phyloP scores from a whole-genome alignment of 805 yeast genomes.

The Schizosaccharomyces pombe region DNA sequence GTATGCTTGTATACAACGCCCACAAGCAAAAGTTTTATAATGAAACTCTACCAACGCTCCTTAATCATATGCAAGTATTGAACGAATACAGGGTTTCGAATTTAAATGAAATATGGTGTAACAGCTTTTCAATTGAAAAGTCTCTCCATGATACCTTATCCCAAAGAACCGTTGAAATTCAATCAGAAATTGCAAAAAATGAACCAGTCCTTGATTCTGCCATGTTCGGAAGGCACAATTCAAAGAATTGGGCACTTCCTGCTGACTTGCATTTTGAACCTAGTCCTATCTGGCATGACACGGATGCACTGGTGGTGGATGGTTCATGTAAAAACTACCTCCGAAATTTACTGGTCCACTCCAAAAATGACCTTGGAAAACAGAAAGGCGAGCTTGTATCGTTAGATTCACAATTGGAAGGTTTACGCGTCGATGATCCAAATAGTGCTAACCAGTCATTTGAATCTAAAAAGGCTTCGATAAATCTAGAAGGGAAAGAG shows the following conservation, averaged over 20 bases:
- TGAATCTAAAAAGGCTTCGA: not conserved
- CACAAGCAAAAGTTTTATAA: conserved; percentile 77
- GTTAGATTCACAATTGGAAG: not conserved
- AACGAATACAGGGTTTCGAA: conserved; percentile 56
- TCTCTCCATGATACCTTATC: conserved; percentile 23
- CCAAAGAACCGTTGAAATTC: conserved; percentile 26
- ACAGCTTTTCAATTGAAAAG: conserved; percentile 40
- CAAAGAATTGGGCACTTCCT: conserved; percentile 59
- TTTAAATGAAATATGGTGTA: conserved; percentile 42
- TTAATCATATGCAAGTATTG: conserved; percentile 61
- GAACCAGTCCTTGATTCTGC: conserved; percentile 52
- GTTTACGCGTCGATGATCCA: not conserved
- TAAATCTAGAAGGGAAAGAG: not conserved
- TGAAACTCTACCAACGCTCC: conserved; percentile 76
- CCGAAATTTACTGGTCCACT: conserved; percentile 16
- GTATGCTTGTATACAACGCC: conserved; percentile 66
- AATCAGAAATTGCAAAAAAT: conserved; percentile 41
- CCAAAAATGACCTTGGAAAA: conserved; percentile 8
- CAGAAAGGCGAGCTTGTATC: not conserved
- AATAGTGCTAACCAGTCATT: not conserved
- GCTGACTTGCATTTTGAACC: conserved; percentile 67
- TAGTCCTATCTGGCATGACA: conserved; percentile 91
- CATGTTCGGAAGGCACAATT: conserved; percentile 81
- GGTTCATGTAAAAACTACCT: conserved; percentile 18
- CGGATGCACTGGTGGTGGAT: conserved; percentile 40